Evolutionary conservation across 352 stramenopile species (phyloP).

Genomic region (Phytophthora citricola): DNA sequence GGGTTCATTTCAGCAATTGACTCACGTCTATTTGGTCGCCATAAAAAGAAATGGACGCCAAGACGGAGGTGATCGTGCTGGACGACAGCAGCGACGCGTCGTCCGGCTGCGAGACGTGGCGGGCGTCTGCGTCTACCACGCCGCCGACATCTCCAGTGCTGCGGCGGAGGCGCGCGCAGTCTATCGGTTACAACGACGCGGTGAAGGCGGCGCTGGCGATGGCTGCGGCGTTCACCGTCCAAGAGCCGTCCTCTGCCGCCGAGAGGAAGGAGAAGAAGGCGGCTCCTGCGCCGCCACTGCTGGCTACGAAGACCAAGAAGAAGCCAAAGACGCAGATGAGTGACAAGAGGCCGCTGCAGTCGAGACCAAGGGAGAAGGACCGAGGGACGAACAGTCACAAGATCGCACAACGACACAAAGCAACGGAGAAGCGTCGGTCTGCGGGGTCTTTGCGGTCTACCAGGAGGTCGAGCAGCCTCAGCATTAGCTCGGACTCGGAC

Average conservation of each 20-base stretch:
- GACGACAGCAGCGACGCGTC: constrained; percentile 38
- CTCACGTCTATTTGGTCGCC: not conserved
- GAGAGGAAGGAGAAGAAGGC: constrained; percentile 19
- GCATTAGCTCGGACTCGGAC: constrained; percentile 4
- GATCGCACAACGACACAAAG: not conserved
- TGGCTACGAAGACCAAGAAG: constrained; percentile 22
- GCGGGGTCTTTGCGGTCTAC: not conserved
- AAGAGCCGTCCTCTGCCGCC: not conserved
- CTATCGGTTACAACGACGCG: constrained; percentile 31
- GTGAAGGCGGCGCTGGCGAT: constrained; percentile 40
- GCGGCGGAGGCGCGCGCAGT: constrained; percentile 9
- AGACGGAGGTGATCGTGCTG: constrained; percentile 39
- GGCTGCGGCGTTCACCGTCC: constrained; percentile 27
- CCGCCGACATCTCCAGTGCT: constrained; percentile 4
- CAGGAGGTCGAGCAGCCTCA: constrained; percentile 13
- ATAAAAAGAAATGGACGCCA: constrained; percentile 9
- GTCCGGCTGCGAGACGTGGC: constrained; percentile 20
- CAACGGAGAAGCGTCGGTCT: not conserved
- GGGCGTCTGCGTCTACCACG: constrained; percentile 12
- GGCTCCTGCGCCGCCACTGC: constrained; percentile 14
- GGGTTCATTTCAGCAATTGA: too few species aligned
- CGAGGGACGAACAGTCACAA: constrained; percentile 1
- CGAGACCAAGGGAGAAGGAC: constrained; percentile 4
- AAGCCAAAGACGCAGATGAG: not conserved
- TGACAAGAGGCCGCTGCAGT: not conserved